Base-by-base conservation (phyloP, 805 yeast genomes). In the Pichia californica region DNA sequence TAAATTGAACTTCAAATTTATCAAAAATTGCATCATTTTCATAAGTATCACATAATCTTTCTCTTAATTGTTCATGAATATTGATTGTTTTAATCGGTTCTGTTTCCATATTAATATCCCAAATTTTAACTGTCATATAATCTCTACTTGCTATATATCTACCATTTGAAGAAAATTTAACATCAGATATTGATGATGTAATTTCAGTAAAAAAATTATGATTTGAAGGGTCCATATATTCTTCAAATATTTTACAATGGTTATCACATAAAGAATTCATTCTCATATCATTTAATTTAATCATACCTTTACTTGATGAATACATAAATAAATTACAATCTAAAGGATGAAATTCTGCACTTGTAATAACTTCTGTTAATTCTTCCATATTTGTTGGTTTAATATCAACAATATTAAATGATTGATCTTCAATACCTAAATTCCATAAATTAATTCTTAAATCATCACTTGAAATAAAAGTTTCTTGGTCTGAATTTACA, bases 301-400 rank as follows among this genome's bases (percentile, higher is more conserved):
- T 87, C 34, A 95, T 86, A 45, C 99, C 99, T 64, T 91, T 93
- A 41, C 95, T 84, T 11, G 95, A 84, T 6, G 96, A 83, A 68
- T 93, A 91, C 88, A 91, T 88, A 66, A 93, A 91, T 56, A 85
- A 69, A 63, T 93, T 93, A 71, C 99, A 93, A 60, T 81, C 81
- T 36, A 70, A 67, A 14, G 99, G 99, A 64, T 94, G 98, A 69
- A 93, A 93, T 63, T 89, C 96, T 2, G 98, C 94, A 57, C 89
- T 77, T 15, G 99, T 93, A 52, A 93, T 91, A 41, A 93, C 99
- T 65, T 93, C 99, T 9, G 99, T 91, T 56, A 93, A 76, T 67
- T 93, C 99, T 69, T 93, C 99, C 99, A 93, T 94, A 65, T 88
- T 88, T 7, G 88, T 86, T 9, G 99, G 99, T 63, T 94, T 88